phyloP scores from a whole-genome alignment of 305 asterid genomes.

The Fraxinus angustifolia region DNA sequence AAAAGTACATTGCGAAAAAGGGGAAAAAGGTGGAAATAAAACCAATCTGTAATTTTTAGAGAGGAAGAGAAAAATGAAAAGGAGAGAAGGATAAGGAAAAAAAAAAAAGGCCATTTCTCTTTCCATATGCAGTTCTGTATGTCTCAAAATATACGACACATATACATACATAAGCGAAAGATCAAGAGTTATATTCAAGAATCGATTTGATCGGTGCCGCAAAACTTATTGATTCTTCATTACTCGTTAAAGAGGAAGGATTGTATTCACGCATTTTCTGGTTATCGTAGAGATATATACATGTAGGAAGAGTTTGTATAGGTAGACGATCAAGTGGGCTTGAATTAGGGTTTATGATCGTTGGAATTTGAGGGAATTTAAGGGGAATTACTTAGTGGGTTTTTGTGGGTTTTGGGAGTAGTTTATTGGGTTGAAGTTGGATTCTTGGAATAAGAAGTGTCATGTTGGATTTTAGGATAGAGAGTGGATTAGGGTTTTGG shows the following conservation, averaged over 20 bases:
- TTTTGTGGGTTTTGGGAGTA: slow-evolving; percentile 36
- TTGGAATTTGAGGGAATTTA: slow-evolving; percentile 12
- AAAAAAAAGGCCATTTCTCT: slow-evolving; percentile 1
- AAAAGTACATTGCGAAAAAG: not conserved
- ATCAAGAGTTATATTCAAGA: slow-evolving; percentile 28
- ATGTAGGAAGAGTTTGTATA: slow-evolving; percentile 15
- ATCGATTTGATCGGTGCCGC: slow-evolving; percentile 49
- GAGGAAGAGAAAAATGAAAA: slow-evolving; percentile 1
- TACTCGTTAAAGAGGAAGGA: slow-evolving; percentile 10
- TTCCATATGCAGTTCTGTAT: slow-evolving; percentile 31
- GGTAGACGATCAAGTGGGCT: slow-evolving; percentile 59
- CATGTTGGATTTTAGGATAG: slow-evolving; percentile 76
- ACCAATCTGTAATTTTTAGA: slow-evolving; percentile 1
- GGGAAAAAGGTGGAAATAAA: slow-evolving; percentile 11
- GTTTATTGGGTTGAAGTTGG: slow-evolving; percentile 35
- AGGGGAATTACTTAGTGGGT: slow-evolving; percentile 29
- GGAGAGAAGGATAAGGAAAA: not conserved
- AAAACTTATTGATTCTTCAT: slow-evolving; percentile 23
- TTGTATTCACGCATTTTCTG: slow-evolving; percentile 21
- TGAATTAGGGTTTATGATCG: slow-evolving; percentile 30
- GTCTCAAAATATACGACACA: slow-evolving; percentile 17
- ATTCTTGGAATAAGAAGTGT: slow-evolving; percentile 33
- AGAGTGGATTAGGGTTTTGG: slow-evolving; percentile 52
- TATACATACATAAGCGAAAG: slow-evolving; percentile 25
- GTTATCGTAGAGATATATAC: slow-evolving; percentile 17